Percentiles rank a stretch among this genome's conserved stretches.
phyloP scores from a whole-genome alignment of 768 basidiomycete genomes.

The Lactifluus echinatus region DNA sequence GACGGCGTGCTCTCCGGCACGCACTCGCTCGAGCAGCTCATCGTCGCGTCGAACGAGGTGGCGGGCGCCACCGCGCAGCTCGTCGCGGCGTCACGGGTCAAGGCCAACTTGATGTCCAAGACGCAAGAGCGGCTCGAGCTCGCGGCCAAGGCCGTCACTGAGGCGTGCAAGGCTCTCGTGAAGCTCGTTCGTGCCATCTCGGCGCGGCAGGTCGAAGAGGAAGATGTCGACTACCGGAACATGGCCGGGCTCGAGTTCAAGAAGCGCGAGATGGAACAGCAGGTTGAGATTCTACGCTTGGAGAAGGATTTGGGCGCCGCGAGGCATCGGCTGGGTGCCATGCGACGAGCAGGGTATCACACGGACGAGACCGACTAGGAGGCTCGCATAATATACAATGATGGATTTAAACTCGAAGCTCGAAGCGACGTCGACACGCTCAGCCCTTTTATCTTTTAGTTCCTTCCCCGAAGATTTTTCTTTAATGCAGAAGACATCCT shows the following conservation, averaged over 20 bases:
- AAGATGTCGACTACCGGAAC: conserved; percentile 78
- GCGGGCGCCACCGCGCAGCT: conserved; percentile 96
- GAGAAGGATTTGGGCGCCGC: conserved; percentile 93
- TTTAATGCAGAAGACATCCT: conserved; percentile 14
- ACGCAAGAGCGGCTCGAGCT: conserved; percentile 94
- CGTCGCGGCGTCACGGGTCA: conserved; percentile 96
- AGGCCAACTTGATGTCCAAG: conserved; percentile 97
- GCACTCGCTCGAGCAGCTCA: conserved; percentile 95
- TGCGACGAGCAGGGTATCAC: conserved; percentile 86
- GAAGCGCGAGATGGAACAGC: conserved; percentile 97
- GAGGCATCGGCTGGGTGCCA: conserved; percentile 69
- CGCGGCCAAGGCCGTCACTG: conserved; percentile 95
- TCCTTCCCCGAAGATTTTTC: background rate
- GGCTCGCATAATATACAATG: background rate
- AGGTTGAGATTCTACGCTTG: conserved; percentile 93
- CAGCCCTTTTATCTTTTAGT: background rate
- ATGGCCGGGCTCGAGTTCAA: conserved; percentile 97
- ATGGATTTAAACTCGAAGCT: conserved; percentile 6
- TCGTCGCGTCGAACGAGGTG: conserved; percentile 99
- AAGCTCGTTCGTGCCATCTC: conserved; percentile 94
- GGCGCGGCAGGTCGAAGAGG: conserved; percentile 68
- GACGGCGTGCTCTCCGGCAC: conserved; percentile 96
- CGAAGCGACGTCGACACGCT: no score
- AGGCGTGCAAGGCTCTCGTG: conserved; percentile 94
- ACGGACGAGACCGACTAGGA: conserved; percentile 59